Percentiles rank a stretch among this genome's conserved stretches.
These are phyloP conservation scores for Hypoxylon trugodes DNA, from an alignment of 495 filamentous ascomycete species.

Conservation along the genomic window DNA sequence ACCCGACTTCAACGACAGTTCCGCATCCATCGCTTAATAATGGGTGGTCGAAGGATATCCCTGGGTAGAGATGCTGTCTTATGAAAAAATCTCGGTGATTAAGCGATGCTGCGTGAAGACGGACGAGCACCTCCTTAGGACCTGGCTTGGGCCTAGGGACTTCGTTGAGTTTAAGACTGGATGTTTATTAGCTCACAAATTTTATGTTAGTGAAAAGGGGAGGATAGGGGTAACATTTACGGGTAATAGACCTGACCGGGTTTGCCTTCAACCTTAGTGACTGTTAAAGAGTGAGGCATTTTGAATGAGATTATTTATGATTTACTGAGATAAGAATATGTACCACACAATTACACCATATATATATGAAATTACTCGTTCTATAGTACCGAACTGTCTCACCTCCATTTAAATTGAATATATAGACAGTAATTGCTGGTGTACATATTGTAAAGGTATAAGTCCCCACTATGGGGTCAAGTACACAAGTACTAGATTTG, in stretches of 20 bases:
- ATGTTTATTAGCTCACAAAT: constrained; percentile 11
- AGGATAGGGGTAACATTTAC: constrained; percentile 43
- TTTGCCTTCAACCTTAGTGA: constrained; percentile 71
- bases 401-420: too few relatives aligned
- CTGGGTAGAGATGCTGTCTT: constrained; percentile 89
- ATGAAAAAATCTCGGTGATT: constrained; percentile 95
- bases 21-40: constrained; percentile 83
- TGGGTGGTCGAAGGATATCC: constrained; percentile 73
- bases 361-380: too few relatives aligned
- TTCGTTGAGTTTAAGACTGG: constrained; percentile 67
- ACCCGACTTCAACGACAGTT: constrained; percentile 69
- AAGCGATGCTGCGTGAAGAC: constrained; percentile 76
- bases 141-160: constrained; percentile 68
- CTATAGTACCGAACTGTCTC: too few relatives aligned
- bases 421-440: too few relatives aligned
- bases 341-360: background rate
- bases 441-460: too few relatives aligned
- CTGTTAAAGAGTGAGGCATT: constrained; percentile 58
- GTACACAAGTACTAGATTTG: constrained; percentile 12
- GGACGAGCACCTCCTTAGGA: constrained; percentile 71
- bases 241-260: constrained; percentile 89
- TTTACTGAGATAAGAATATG: background rate
- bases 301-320: constrained; percentile 11
- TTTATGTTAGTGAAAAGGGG: background rate
- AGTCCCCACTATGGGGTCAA: background rate